Evolutionary conservation across 2,329 filamentous ascomycete genomes (phyloP).

Genomic region (Lachnellula occidentalis): DNA sequence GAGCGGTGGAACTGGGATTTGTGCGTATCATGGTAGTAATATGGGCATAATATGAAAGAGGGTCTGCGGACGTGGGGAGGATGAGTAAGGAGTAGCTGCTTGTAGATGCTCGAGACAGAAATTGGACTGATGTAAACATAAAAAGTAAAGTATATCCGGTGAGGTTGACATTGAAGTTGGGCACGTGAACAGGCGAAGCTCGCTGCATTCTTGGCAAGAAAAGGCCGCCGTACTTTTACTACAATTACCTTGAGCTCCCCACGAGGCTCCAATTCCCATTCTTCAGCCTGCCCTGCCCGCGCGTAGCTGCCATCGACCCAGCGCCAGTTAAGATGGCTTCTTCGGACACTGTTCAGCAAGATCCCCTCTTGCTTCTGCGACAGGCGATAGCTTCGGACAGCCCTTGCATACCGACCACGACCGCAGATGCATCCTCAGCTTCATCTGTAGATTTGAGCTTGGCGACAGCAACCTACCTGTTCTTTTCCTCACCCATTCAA

Average conservation of each 20-base stretch:
- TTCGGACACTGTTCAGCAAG: slow-evolving; percentile 47
- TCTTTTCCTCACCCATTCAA: slow-evolving; percentile 59
- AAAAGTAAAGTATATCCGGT: no score
- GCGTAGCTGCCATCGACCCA: slow-evolving; percentile 1
- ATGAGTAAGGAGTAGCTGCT: slow-evolving; percentile 2
- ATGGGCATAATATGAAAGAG: no score
- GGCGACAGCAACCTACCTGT: slow-evolving; percentile 71
- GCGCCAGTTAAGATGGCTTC: slow-evolving; percentile 45
- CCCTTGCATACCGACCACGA: slow-evolving; percentile 68
- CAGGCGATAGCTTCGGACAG: slow-evolving; percentile 69
- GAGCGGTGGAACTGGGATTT: slow-evolving; percentile 34
- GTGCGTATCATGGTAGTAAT: slow-evolving; percentile 36
- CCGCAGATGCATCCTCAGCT: slow-evolving; percentile 55
- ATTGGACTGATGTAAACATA: neutral
- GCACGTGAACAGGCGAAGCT: no score
- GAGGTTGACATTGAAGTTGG: no score
- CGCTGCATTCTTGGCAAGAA: no score
- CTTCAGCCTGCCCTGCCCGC: neutral
- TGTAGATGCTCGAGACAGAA: neutral
- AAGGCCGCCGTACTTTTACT: no score
- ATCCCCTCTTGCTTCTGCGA: slow-evolving; percentile 79
- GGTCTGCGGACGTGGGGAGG: slow-evolving; percentile 31
- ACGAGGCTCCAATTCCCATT: neutral
- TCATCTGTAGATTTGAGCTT: slow-evolving; percentile 56
- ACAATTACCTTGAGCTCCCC: neutral